phyloP scores from a whole-genome alignment of 2,329 filamentous ascomycete genomes.

The Paraphaeosphaeria minitans region DNA sequence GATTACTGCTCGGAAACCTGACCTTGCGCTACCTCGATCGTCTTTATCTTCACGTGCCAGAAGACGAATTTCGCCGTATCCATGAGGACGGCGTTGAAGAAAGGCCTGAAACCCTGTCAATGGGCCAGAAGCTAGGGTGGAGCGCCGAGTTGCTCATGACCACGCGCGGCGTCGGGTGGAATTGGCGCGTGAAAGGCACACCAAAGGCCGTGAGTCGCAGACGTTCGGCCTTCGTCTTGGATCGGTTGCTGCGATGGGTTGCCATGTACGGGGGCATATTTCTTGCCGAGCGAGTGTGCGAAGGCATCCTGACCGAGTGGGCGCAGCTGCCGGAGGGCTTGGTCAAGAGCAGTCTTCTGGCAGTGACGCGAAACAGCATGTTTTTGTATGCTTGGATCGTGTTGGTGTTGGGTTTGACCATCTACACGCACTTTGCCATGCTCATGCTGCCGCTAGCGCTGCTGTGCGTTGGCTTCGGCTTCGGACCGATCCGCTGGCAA shows the following conservation, averaged over 20 bases:
- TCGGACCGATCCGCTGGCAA: neutral
- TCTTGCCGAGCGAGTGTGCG: neutral
- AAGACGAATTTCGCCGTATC: neutral
- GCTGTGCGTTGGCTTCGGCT: neutral
- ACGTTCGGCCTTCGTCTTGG: neutral
- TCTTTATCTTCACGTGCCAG: neutral
- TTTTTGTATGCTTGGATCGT: neutral
- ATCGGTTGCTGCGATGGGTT: neutral
- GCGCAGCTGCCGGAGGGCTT: neutral
- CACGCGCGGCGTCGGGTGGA: neutral
- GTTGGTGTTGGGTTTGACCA: neutral
- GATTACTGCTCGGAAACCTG: neutral
- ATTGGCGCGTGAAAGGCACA: neutral
- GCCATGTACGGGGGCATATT: neutral
- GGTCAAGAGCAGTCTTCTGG: neutral
- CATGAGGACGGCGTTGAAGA: neutral
- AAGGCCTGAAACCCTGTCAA: neutral
- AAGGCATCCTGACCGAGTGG: neutral
- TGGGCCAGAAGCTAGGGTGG: neutral
- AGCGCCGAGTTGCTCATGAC: neutral
- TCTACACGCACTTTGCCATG: neutral
- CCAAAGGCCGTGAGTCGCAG: neutral
- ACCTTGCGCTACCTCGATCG: neutral
- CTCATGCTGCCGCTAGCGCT: neutral
- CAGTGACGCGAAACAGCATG: neutral